Evolutionary conservation across 768 basidiomycete genomes (phyloP).

Genomic region (Tylopilus balloui): DNA sequence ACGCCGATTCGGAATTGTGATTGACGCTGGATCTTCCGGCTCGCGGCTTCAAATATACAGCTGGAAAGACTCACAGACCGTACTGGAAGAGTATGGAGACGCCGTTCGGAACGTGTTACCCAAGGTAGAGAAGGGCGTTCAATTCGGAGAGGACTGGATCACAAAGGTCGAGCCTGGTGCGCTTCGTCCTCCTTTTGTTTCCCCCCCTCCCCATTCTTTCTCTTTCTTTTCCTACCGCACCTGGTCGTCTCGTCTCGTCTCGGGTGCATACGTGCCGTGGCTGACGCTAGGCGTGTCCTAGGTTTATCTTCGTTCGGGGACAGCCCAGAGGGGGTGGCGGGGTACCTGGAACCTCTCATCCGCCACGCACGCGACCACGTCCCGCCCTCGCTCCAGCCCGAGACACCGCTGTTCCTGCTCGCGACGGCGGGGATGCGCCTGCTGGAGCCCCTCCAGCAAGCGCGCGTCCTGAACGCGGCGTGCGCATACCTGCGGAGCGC

Average conservation of each 20-base stretch:
- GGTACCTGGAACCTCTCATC: slow-evolving; percentile 79
- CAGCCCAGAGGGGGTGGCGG: slow-evolving; percentile 62
- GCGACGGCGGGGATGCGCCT: slow-evolving; percentile 98
- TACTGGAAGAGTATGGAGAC: slow-evolving; percentile 49
- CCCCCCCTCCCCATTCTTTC: not conserved
- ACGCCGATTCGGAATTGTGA: slow-evolving; percentile 87
- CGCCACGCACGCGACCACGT: slow-evolving; percentile 77
- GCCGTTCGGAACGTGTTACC: slow-evolving; percentile 58
- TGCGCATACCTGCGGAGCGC: slow-evolving; percentile 73
- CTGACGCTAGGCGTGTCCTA: slow-evolving; percentile 29
- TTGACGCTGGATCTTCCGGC: slow-evolving; percentile 98
- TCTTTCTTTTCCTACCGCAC: not conserved
- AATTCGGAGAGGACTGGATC: slow-evolving; percentile 78
- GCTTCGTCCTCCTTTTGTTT: slow-evolving; percentile 26
- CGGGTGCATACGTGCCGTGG: not conserved
- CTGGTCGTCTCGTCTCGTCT: not conserved
- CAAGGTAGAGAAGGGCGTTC: slow-evolving; percentile 88
- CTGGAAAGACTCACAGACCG: slow-evolving; percentile 78
- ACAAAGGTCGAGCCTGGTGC: slow-evolving; percentile 90
- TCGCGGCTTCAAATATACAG: slow-evolving; percentile 96
- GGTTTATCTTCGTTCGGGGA: slow-evolving; percentile 83
- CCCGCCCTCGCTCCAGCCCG: slow-evolving; percentile 77
- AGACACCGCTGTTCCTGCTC: slow-evolving; percentile 89
- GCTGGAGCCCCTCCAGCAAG: slow-evolving; percentile 62
- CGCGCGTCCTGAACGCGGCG: slow-evolving; percentile 65